A percentile compares a stretch with the other conserved stretches of the same genome.
These are phyloP conservation scores for Komagataella populi DNA, from an alignment of 805 yeast species.

Conservation along the genomic window DNA sequence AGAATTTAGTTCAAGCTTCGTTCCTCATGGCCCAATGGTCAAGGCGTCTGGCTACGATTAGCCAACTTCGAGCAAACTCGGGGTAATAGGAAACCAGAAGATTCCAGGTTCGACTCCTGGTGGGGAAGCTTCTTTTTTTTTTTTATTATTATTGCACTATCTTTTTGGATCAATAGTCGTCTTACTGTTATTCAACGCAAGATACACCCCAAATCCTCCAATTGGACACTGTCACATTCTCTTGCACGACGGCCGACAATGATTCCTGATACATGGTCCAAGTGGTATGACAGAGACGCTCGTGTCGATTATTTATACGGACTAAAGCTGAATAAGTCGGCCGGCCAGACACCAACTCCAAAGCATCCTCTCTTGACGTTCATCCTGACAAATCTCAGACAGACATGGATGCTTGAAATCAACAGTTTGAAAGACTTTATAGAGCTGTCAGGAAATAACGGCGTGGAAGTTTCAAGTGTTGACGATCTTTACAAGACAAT, in stretches of 20 bases:
- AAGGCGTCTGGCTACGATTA: slow-evolving; percentile 60
- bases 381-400: neutral
- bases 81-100: slow-evolving; percentile 20
- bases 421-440: neutral
- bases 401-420: neutral
- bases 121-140: slow-evolving; percentile 23
- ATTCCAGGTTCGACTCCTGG: slow-evolving; percentile 45
- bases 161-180: neutral
- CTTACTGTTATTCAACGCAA: neutral
- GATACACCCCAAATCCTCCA: neutral
- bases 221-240: neutral
- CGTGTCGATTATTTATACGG: neutral
- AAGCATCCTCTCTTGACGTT: neutral
- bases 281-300: neutral
- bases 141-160: no score
- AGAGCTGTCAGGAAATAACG: neutral
- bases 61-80: slow-evolving; percentile 1
- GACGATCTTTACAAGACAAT: neutral
- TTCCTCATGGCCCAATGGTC: slow-evolving; percentile 70
- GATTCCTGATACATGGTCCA: neutral
- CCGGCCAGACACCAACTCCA: neutral
- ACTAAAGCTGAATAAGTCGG: neutral
- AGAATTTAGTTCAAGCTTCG: slow-evolving; percentile 6
- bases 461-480: neutral
- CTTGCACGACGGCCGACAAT: neutral